Base-by-base conservation (phyloP, 2,329 filamentous ascomycete genomes). In the Aspergillus sp. region DNA sequence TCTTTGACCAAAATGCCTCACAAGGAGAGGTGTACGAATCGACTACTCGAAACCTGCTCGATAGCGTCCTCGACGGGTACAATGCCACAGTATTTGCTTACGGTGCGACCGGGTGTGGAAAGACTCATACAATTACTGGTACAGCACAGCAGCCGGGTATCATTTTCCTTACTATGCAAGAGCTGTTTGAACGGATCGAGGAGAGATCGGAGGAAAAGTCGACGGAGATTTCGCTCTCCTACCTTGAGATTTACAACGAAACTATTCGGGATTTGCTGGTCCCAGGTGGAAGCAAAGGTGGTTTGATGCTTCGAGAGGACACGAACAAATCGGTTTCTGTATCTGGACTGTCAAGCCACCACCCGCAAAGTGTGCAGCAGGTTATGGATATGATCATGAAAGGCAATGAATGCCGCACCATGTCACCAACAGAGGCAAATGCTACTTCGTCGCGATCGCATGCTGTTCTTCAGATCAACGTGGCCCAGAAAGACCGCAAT, bases 381-480 rank as follows among this genome's bases (percentile, higher is more conserved):
- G 93, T 98, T 58, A 98, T 98, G 93, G 91, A 98, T 60, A 96
- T 98, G 80, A 96, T 98, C 61, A 86, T 98, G 43, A 82, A 84
- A 62, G 93, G 93, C 51, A 98, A 98, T 67, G 88, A 94, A 56
- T 89, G 86, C 67, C 85, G 93, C 36, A 98, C 93, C 4, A 93
- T 97, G 65, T 97, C 93, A 0, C 91, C 93, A 1, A 98, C 93
- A 6, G 90, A 91, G 70, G 93, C 93, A 56, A 98, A 98, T 64
- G 91, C 93, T 12, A 96, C 93, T 1, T 98, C 93, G 0, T 98
- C 93, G 7, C 85, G 93, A 65, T 98, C 93, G 1, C 93, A 98
- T 63, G 93, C 93, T 8, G 93, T 98, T 10, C 80, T 98, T 1
- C 93, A 98, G 66, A 95, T 98, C 72, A 98, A 98, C 60, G 76